Evolutionary conservation across 129 eudicot genomes (phyloP), one percentile per base, ranked within the genome.

Genomic region (Artemisia annua): DNA sequence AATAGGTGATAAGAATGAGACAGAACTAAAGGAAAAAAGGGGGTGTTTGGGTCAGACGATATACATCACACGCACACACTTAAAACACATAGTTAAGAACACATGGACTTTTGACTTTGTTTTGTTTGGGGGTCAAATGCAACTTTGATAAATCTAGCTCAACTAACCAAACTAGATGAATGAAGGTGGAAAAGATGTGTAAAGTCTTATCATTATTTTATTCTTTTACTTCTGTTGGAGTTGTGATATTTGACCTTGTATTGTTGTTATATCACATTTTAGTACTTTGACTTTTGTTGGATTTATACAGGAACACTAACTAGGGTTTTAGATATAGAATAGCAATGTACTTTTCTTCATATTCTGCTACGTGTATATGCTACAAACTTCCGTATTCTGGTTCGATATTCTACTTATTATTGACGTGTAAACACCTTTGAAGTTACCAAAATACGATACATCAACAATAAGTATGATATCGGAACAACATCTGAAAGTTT

Each of bases 141-240:
- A 75, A 69, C 83, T 79, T 83, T 30, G 35, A 30, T 79, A 81
- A 88, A 88, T 88, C 71, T 57, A 78, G 88, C 70, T 80, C 78
- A 81, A 73, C 76, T 53, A 81, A 83, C 61, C 76, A 59, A 81
- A 83, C 61, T 75, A 64, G 75, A 76, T n/a, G n/a, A n/a, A n/a
- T n/a, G n/a, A n/a, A n/a, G n/a, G n/a, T 60, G 62, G 62, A 48
- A 73, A 35, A n/a, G n/a, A n/a, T n/a, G n/a, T n/a, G n/a, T n/a
- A 66, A 82, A 54, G 66, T 57, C 43, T 60, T 18, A 73, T 67
- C 30, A 73, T 50, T 73, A 67, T 67, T 59, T 4, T 15, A 79
- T 55, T 10, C 49, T 30, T 67, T 73, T 62, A 73, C 70, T 73
- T 62, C 62, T 24, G 16, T 0, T 4, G 5, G 13, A 28, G 39